Base-by-base conservation (phyloP, 1,139 yeast species). In the Geotrichum fermentans region DNA sequence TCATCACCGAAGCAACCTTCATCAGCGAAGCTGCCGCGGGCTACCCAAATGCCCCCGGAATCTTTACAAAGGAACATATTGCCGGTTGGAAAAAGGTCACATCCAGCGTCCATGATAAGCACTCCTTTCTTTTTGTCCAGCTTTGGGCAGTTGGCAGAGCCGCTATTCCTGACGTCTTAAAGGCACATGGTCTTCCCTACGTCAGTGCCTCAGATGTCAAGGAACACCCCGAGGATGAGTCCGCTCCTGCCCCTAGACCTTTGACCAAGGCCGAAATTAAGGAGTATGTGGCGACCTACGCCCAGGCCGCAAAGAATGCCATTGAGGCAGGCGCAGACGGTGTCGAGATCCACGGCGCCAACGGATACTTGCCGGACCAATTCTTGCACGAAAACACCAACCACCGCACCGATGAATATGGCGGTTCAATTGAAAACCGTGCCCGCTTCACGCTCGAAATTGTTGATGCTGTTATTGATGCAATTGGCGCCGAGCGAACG, bases 361-460 rank as follows among this genome's bases (percentile, higher is more conserved):
- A 83, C 65, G 88, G 88, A 10, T 82, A 78, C 64, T 66, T 82
- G 51, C 57, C 80, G 46, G 59, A 58, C 50, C 80, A 78, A 61
- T 82, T 83, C 59, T 60, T 82, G 44, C 74, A 73, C 52, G 72
- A 70, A 29, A 58, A 64, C 39, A 64, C 78, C 40, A 83, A 83
- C 68, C 60, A 71, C 53, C 75, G 89, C 62, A 78, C 83, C n/a
- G 88, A 82, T 58, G 71, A 78, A 61, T 82, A 81, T 61, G 88
- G 87, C 55, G 85, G 88, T 2, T 69, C 77, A n/a, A 72, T 81
- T 57, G 86, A 80, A 61, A 82, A 82, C 66, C 72, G 87, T 54
- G 73, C 82, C n/a, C 68, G 84, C 52, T 73, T 82, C 55, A 56
- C 72, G 10, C 66, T 82, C 45, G 83, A 80, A 58, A 68, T 80